These are phyloP conservation scores for Scheffersomyces quercinus DNA, from an alignment of 1,139 yeast species.

Conservation along the genomic window DNA sequence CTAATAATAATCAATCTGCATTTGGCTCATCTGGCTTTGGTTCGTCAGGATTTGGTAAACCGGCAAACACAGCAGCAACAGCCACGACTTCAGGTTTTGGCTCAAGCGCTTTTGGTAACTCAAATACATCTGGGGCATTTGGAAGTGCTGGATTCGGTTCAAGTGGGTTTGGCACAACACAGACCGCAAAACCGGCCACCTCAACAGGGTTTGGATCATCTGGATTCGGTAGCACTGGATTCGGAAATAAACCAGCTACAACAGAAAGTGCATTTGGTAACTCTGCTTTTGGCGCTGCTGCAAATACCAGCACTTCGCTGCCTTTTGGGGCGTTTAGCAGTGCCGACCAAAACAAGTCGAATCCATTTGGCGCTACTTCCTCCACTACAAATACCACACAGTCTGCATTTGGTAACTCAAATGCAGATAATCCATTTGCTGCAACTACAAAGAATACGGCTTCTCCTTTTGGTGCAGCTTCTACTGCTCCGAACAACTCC, in stretches of 20 bases:
- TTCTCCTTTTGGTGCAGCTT: slow-evolving; percentile 10
- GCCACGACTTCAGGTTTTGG: slow-evolving; percentile 1
- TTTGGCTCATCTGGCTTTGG: slow-evolving; percentile 18
- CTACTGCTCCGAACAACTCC: not conserved
- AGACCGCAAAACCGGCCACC: not conserved
- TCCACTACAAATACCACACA: slow-evolving; percentile 2
- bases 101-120: slow-evolving; percentile 6
- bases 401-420: slow-evolving; percentile 5
- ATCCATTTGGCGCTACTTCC: slow-evolving; percentile 11
- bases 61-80: not conserved
- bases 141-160: slow-evolving; percentile 16
- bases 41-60: slow-evolving; percentile 11
- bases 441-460: slow-evolving; percentile 3
- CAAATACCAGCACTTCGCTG: slow-evolving; percentile 1
- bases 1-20: slow-evolving; percentile 4
- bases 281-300: slow-evolving; percentile 6
- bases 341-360: slow-evolving; percentile 3
- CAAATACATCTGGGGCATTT: slow-evolving; percentile 7
- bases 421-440: slow-evolving; percentile 11
- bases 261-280: not conserved
- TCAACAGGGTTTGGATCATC: not conserved
- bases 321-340: slow-evolving; percentile 8
- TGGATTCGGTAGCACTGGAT: not conserved
- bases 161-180: slow-evolving; percentile 11
- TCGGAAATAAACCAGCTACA: not conserved